Evolutionary conservation across 345 rosid species (phyloP).

Genomic region (Noccaea bulbosa): DNA sequence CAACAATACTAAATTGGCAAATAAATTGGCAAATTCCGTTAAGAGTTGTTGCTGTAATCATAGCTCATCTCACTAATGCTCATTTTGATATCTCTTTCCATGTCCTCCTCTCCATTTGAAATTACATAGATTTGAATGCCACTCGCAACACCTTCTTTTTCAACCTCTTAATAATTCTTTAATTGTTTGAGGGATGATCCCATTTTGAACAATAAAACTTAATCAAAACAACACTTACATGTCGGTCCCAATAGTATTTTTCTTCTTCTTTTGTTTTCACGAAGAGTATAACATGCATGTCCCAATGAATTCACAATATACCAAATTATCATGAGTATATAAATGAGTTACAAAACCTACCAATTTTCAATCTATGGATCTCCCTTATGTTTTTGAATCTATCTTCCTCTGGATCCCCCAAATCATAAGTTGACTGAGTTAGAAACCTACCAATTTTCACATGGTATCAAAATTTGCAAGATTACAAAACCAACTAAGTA

Average conservation of each 20-base stretch:
- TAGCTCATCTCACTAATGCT: constrained; percentile 15
- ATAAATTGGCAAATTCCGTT: constrained; percentile 33
- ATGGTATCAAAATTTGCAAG: neutral
- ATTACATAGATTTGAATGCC: constrained; percentile 36
- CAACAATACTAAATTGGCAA: constrained; percentile 30
- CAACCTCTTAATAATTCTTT: neutral
- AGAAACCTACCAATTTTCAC: neutral
- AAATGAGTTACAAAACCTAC: too few species aligned
- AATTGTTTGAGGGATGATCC: constrained; percentile 4
- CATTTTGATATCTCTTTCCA: neutral
- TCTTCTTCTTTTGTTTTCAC: neutral
- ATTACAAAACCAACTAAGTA: neutral
- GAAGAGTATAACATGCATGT: neutral
- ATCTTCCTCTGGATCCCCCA: too few species aligned
- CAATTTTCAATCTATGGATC: too few species aligned
- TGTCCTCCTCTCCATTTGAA: constrained; percentile 1
- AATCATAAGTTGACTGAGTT: neutral
- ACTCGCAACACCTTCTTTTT: constrained; percentile 24
- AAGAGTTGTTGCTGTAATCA: constrained; percentile 31
- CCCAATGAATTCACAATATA: too few species aligned
- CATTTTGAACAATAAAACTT: neutral
- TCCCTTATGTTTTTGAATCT: too few species aligned
- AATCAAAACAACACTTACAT: neutral
- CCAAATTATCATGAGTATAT: too few species aligned
- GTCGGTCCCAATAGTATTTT: neutral